A percentile compares a stretch with the other conserved stretches of the same genome.
phyloP scores from a whole-genome alignment of 1,139 yeast genomes.

The Yamadazyma dendronema region DNA sequence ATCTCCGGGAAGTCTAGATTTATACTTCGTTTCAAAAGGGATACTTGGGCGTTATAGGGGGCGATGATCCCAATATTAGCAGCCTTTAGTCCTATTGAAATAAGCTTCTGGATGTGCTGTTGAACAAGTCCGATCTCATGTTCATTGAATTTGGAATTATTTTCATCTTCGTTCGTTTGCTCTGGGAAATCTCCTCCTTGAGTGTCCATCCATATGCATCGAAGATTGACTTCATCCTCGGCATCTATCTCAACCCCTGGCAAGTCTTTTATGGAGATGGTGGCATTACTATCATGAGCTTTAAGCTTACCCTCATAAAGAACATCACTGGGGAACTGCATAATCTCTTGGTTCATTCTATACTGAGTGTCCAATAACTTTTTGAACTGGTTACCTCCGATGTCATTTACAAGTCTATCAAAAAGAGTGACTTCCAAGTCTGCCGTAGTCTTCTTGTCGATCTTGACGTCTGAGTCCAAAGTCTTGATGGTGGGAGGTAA shows the following conservation, averaged over 20 bases:
- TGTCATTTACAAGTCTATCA: slow-evolving; percentile 68
- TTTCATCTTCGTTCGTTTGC: slow-evolving; percentile 38
- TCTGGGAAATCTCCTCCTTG: slow-evolving; percentile 86
- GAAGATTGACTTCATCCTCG: slow-evolving; percentile 28
- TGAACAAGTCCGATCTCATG: slow-evolving; percentile 65
- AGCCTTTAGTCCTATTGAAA: slow-evolving; percentile 46
- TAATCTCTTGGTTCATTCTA: slow-evolving; percentile 77
- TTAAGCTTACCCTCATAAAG: slow-evolving; percentile 62
- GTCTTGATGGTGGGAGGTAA: slow-evolving; percentile 74
- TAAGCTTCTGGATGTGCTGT: slow-evolving; percentile 52
- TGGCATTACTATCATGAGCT: slow-evolving; percentile 62
- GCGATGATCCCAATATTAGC: slow-evolving; percentile 76
- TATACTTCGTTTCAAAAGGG: slow-evolving; percentile 46
- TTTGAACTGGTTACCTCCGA: slow-evolving; percentile 47
- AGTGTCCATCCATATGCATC: slow-evolving; percentile 81
- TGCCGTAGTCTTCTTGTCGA: slow-evolving; percentile 29
- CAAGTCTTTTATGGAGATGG: slow-evolving; percentile 55
- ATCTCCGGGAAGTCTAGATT: slow-evolving; percentile 16
- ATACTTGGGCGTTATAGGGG: slow-evolving; percentile 87
- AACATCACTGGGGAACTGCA: slow-evolving; percentile 72
- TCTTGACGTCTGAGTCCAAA: slow-evolving; percentile 27
- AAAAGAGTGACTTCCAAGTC: slow-evolving; percentile 67
- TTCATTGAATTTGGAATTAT: slow-evolving; percentile 66
- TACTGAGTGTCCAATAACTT: slow-evolving; percentile 71
- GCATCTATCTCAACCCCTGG: slow-evolving; percentile 18